phyloP scores from a whole-genome alignment of 202 grass and related monocot species.

The Bolboschoenoplectus hybrid region DNA sequence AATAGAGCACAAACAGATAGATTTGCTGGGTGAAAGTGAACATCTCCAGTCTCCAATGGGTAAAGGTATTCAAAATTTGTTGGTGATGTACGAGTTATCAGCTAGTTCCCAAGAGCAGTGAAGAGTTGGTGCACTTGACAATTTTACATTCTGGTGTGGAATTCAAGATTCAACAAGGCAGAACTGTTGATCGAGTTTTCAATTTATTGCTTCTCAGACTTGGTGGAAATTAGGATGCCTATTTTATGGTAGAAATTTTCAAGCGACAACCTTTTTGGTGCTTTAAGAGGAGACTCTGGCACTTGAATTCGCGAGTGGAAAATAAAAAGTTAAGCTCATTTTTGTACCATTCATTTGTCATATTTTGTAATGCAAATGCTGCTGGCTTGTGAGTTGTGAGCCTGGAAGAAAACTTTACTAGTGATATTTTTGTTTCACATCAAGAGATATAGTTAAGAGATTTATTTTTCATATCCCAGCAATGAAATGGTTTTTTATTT shows the following conservation, averaged over 20 bases:
- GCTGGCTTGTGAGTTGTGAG: slow-evolving; percentile 40
- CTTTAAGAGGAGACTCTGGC: neutral
- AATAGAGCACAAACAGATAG: slow-evolving; percentile 33
- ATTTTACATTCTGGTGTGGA: neutral
- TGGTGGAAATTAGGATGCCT: neutral
- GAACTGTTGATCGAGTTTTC: neutral
- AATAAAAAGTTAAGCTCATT: neutral
- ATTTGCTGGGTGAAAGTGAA: slow-evolving; percentile 35
- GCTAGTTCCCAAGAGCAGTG: neutral
- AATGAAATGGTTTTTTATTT: neutral
- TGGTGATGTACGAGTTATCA: slow-evolving; percentile 25
- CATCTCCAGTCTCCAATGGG: slow-evolving; percentile 16
- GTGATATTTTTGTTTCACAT: neutral
- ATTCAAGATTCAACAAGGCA: neutral
- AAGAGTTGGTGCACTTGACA: neutral
- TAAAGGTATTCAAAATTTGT: slow-evolving; percentile 16
- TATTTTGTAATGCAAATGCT: slow-evolving; percentile 8
- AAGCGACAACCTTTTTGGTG: neutral
- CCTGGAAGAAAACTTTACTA: neutral
- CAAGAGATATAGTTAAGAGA: neutral
- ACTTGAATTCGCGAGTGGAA: neutral
- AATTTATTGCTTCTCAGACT: neutral
- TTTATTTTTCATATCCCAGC: neutral
- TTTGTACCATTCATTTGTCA: slow-evolving; percentile 10
- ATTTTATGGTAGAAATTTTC: neutral